Base-by-base conservation (phyloP, 805 yeast species). In the Komagataella kurtzmanii region DNA sequence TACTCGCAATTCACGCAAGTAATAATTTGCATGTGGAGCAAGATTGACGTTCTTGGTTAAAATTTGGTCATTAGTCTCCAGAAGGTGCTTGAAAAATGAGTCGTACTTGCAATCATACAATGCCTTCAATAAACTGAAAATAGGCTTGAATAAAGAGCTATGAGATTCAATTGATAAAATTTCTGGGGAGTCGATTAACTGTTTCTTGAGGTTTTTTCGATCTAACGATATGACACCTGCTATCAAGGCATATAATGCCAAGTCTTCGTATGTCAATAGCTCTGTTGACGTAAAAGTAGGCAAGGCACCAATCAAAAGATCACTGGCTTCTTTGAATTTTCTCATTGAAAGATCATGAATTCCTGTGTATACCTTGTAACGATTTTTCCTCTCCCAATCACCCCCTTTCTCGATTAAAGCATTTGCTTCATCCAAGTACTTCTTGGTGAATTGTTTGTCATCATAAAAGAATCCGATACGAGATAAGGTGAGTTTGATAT, bases 301-400 rank as follows among this genome's bases (percentile, higher is more conserved):
- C 65, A 93, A 75, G 7, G 95, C 85, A 65, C 90, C 99, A 56
- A 88, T 87, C 59, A 93, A 75, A 55, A 91, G 71, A 51, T 80
- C 80, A 2, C 97, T 80, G 2, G 98, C 96, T 58, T 87, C 95
- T 45, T 72, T 73, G 61, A 93, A 93, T 59, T 88, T 81, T 62
- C 99, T 81, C 24, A 90, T 82, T 6, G 96, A 84, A 77, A 93
- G 70, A 44, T 79, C 71, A 64, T 88, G 87, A 49, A 93, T 75
- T 19, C 99, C 99, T 53, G 78, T 69, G 68, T 93, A 93, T 5
- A 97, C 87, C 72, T 93, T 93, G 74, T 79, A 88, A 58, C 97
- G 74, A 70, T 93, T 93, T 62, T 96, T 82, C 68, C 99, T 86
- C 70, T 93, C 99, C 99, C 99, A 93, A 66, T 93, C 99, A 55